A percentile compares a stretch with the other conserved stretches of the same genome.
Evolutionary conservation across 192 early-diverging fungal genomes (phyloP).

Genomic region (Entophlyctis helioformis): DNA sequence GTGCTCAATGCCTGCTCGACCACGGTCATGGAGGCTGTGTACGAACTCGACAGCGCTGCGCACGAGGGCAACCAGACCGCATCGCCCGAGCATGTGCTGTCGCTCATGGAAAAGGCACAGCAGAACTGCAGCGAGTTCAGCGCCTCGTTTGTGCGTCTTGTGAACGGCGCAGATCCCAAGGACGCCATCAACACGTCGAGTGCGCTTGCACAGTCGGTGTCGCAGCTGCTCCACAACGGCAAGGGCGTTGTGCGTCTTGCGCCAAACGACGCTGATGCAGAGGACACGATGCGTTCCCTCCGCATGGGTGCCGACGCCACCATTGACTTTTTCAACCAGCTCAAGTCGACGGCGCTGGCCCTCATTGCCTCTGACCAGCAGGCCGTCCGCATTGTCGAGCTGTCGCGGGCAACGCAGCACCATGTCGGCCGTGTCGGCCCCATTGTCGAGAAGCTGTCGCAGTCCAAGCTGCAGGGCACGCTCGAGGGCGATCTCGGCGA

Average conservation of each 20-base stretch:
- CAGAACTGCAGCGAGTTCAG: constrained; percentile 31
- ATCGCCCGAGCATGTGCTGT: constrained; percentile 82
- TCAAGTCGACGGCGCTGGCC: constrained; percentile 47
- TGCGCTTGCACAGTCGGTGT: constrained; percentile 65
- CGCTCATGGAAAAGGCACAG: constrained; percentile 76
- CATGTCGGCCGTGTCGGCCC: constrained; percentile 59
- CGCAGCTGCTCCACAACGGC: constrained; percentile 72
- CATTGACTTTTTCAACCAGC: constrained; percentile 77
- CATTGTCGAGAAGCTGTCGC: constrained; percentile 66
- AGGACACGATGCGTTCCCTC: constrained; percentile 61
- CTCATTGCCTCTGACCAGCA: constrained; percentile 39
- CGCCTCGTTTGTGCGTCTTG: constrained; percentile 27
- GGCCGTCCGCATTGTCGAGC: constrained; percentile 60
- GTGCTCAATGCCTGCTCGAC: constrained; percentile 76
- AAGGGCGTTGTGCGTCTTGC: constrained; percentile 83
- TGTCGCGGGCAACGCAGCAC: constrained; percentile 65
- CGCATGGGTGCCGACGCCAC: constrained; percentile 50
- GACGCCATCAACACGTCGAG: constrained; percentile 72
- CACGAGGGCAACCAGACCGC: constrained; percentile 77
- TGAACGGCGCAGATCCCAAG: constrained; percentile 66
- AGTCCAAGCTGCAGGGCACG: constrained; percentile 38
- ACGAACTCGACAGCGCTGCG: constrained; percentile 69
- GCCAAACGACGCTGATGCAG: constrained; percentile 65
- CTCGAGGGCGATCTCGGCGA: constrained; percentile 72
- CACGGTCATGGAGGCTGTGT: constrained; percentile 83